Conservation (phyloP, 306 rosid species). For the Casuarina cunninghamiana region DNA sequence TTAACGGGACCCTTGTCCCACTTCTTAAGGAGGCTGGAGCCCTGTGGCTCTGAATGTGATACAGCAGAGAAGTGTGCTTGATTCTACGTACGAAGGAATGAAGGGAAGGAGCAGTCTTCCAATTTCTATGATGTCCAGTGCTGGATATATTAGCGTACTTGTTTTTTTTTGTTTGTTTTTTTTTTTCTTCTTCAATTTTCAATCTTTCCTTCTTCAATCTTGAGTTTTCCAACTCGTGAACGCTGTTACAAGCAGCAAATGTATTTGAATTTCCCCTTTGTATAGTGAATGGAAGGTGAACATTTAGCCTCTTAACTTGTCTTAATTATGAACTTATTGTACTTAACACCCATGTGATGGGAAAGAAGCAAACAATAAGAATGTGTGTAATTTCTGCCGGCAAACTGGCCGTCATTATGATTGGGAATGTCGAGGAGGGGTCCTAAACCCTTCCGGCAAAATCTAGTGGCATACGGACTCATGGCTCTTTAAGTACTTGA, state of each 20-base stretch:
- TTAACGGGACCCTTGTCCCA: conserved; percentile 84
- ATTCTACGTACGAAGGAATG: background rate
- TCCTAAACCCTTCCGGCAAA: background rate
- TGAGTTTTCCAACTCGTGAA: conserved; percentile 6
- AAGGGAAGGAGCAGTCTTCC: background rate
- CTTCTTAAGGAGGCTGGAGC: conserved; percentile 98
- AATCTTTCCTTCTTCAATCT: background rate
- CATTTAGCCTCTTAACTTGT: background rate
- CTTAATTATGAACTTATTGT: background rate
- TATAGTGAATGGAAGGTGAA: conserved; percentile 3
- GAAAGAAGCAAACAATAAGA: background rate
- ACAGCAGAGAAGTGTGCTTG: background rate
- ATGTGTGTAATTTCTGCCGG: background rate
- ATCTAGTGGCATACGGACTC: conserved; percentile 6
- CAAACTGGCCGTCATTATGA: conserved; percentile 1
- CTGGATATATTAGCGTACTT: background rate
- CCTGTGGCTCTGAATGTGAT: conserved; percentile 63
- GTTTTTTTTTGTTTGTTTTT: too few relatives aligned
- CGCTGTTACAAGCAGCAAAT: background rate
- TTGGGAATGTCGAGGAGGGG: background rate
- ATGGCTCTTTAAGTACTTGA: background rate
- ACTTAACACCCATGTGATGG: background rate
- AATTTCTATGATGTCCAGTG: background rate
- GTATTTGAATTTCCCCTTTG: conserved; percentile 3
- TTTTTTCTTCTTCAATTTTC: too few relatives aligned